Conservation (phyloP, 129 eudicot species). For the Escallonia rubra region DNA sequence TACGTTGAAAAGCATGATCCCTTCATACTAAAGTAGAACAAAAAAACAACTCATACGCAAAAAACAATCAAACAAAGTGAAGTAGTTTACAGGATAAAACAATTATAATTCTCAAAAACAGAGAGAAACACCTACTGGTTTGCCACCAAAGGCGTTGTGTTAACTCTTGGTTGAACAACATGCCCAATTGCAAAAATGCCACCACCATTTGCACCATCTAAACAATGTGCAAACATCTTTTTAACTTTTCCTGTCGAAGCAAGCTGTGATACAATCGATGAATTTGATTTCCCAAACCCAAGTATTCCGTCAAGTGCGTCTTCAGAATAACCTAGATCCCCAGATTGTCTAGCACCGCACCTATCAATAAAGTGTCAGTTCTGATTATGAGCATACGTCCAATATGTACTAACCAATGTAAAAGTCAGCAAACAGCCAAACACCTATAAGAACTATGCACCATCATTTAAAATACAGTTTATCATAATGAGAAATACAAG, state of each 20-base stretch:
- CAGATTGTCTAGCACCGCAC: conserved; percentile 70
- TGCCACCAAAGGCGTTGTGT: conserved; percentile 57
- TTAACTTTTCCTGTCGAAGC: conserved; percentile 78
- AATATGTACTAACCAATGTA: no score
- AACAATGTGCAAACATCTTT: conserved; percentile 92
- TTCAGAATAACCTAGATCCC: conserved; percentile 52
- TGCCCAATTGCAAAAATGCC: conserved; percentile 93
- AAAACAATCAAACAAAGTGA: no score
- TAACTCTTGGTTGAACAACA: conserved; percentile 87
- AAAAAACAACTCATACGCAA: not conserved
- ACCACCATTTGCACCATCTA: conserved; percentile 87
- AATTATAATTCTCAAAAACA: not conserved
- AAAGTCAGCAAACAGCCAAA: no score
- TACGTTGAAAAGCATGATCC: no score
- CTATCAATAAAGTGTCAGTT: conserved; percentile 9
- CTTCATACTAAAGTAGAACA: no score
- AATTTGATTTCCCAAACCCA: conserved; percentile 86
- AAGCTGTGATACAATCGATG: conserved; percentile 77
- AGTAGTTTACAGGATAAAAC: not conserved
- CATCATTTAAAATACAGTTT: no score
- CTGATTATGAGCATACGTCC: no score
- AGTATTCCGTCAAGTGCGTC: conserved; percentile 86
- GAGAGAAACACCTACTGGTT: conserved; percentile 48
- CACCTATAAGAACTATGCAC: no score
- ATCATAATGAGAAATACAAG: no score